These are phyloP conservation scores for Calonectria pauciramosa DNA, from an alignment of 2,329 filamentous ascomycete species.

Conservation along the genomic window DNA sequence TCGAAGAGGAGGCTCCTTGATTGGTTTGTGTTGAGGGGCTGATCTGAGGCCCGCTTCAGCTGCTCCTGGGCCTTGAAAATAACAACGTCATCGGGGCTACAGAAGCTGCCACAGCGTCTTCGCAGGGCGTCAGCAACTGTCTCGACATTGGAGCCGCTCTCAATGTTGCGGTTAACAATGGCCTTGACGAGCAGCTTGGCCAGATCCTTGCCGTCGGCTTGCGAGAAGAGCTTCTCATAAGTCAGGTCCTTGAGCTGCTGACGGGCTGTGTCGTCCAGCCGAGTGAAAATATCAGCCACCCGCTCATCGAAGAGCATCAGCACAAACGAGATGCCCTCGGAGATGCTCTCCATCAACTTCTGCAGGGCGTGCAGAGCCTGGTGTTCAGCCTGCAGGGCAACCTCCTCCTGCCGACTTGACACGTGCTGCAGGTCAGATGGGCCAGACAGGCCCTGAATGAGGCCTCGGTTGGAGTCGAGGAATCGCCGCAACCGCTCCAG, in stretches of 20 bases:
- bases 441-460: constrained; percentile 94
- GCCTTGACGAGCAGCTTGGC: constrained; percentile 96
- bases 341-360: constrained; percentile 88
- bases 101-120: constrained; percentile 95
- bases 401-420: constrained; percentile 88
- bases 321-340: constrained; percentile 97
- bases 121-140: constrained; percentile 96
- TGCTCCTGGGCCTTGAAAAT: constrained; percentile 99
- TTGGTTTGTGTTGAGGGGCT: constrained; percentile 79
- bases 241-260: constrained; percentile 82
- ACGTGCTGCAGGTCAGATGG: constrained; percentile 86
- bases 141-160: constrained; percentile 96
- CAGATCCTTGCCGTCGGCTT: constrained; percentile 83
- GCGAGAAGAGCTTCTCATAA: constrained; percentile 89
- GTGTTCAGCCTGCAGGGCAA: constrained; percentile 93
- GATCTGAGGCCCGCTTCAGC: constrained; percentile 88
- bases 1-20: constrained; percentile 88
- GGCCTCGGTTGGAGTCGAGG: constrained; percentile 86
- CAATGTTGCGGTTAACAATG: constrained; percentile 97
- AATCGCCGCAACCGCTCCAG: constrained; percentile 85
- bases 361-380: constrained; percentile 90
- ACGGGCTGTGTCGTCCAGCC: constrained; percentile 79
- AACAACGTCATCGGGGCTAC: constrained; percentile 95
- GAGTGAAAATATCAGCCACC: constrained; percentile 86
- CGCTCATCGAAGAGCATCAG: constrained; percentile 95